phyloP scores from a whole-genome alignment of 371 early-diverging fungal species.

The Haplosporangium sp. region DNA sequence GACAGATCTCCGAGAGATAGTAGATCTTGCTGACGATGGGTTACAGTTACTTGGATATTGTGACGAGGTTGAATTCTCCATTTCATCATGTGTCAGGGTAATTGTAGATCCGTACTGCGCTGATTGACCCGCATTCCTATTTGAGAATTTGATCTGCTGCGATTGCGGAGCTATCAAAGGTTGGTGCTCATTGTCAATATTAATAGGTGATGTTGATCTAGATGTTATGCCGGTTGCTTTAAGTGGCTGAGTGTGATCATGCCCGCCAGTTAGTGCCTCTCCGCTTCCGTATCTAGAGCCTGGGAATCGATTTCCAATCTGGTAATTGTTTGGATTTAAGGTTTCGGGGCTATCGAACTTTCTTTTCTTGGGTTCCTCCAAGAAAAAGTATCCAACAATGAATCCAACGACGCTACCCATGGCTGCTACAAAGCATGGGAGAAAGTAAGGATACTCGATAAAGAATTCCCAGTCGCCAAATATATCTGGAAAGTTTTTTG shows the following conservation, averaged over 20 bases:
- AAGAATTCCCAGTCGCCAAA: slow-evolving; percentile 79
- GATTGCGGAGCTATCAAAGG: slow-evolving; percentile 21
- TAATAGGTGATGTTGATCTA: background rate
- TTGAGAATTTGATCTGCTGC: slow-evolving; percentile 17
- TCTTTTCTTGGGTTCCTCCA: slow-evolving; percentile 76
- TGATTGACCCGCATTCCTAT: background rate
- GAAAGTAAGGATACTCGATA: slow-evolving; percentile 79
- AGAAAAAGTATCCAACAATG: slow-evolving; percentile 71
- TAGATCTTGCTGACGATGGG: slow-evolving; percentile 24
- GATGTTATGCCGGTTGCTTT: slow-evolving; percentile 1
- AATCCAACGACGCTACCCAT: slow-evolving; percentile 72
- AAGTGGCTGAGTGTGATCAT: background rate
- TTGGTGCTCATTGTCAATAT: slow-evolving; percentile 25
- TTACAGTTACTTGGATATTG: background rate
- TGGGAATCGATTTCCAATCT: background rate
- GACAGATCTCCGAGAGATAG: slow-evolving; percentile 12
- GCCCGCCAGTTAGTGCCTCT: too few species aligned
- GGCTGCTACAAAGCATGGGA: slow-evolving; percentile 85
- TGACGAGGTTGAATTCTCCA: background rate
- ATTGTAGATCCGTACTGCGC: slow-evolving; percentile 42
- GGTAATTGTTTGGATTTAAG: background rate
- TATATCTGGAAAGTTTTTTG: slow-evolving; percentile 68
- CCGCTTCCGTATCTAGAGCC: background rate
- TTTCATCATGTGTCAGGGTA: slow-evolving; percentile 11
- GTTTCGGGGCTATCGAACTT: background rate